phyloP scores from a whole-genome alignment of 495 filamentous ascomycete species.

The Talaromyces wortmannii region DNA sequence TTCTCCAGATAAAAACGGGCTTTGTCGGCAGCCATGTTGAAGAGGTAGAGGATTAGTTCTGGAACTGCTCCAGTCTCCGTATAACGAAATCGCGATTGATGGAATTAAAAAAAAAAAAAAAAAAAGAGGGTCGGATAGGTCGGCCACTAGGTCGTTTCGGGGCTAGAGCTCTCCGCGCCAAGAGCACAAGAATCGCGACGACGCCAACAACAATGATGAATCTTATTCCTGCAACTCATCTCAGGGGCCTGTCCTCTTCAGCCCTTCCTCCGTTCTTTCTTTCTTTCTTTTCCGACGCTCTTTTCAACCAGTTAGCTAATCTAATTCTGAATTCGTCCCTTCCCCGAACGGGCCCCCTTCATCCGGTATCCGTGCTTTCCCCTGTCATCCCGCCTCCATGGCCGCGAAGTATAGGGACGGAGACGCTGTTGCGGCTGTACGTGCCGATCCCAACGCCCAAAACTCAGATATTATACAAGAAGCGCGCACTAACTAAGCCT shows the following conservation, averaged over 20 bases:
- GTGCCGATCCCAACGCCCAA: constrained; percentile 4
- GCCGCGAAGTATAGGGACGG: constrained; percentile 85
- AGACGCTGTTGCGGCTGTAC: constrained; percentile 68
- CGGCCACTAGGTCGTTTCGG: too few relatives aligned
- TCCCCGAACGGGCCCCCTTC: neutral
- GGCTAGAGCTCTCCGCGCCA: too few relatives aligned
- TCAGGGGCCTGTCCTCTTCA: too few relatives aligned
- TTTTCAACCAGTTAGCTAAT: neutral
- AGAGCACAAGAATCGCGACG: too few relatives aligned
- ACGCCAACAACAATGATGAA: too few relatives aligned
- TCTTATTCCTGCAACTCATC: too few relatives aligned
- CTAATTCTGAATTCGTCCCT: too few relatives aligned
- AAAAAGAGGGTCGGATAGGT: too few relatives aligned
- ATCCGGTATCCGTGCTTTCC: neutral
- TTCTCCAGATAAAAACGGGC: constrained; percentile 91
- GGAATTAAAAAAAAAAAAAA: constrained; percentile 1
- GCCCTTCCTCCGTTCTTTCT: neutral
- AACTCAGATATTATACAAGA: neutral
- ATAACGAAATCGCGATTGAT: too few relatives aligned
- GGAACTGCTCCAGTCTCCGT: neutral
- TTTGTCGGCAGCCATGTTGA: constrained; percentile 82
- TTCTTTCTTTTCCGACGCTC: neutral
- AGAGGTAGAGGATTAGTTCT: neutral
- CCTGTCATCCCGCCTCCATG: constrained; percentile 43
- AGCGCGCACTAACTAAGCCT: neutral